A percentile compares a stretch with the other conserved stretches of the same genome.
Evolutionary conservation across 495 filamentous ascomycete genomes (phyloP).

Genomic region (Halenospora varia): DNA sequence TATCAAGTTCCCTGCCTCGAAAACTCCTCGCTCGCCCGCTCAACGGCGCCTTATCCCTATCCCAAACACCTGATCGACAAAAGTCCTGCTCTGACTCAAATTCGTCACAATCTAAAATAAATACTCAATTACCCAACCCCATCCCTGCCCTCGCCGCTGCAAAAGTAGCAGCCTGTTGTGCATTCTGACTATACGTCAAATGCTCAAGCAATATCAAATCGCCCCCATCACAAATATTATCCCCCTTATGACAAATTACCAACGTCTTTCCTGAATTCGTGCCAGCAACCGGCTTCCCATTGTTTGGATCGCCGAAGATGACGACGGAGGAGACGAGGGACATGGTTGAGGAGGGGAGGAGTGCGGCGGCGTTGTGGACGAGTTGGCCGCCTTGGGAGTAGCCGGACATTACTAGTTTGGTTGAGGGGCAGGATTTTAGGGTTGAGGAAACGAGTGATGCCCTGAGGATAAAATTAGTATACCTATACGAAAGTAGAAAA

Average conservation of each 20-base stretch:
- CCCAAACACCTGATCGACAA: too few species aligned
- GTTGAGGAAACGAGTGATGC: conserved; percentile 6
- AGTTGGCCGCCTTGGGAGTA: conserved; percentile 50
- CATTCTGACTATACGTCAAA: conserved; percentile 44
- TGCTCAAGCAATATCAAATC: conserved; percentile 43
- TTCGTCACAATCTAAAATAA: not conserved
- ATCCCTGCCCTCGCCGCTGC: conserved; percentile 4
- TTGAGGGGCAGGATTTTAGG: conserved; percentile 41
- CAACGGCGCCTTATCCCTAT: too few species aligned
- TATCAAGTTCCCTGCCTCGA: too few species aligned
- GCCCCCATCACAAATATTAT: conserved; percentile 49
- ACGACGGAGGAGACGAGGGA: conserved; percentile 29
- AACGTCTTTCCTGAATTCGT: conserved; percentile 38
- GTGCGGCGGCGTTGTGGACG: conserved; percentile 42
- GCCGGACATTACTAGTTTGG: conserved; percentile 55
- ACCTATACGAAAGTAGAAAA: not conserved
- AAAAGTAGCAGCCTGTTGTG: conserved; percentile 42
- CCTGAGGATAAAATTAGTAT: not conserved
- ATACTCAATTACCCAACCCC: conserved; percentile 2
- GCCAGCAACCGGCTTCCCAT: conserved; percentile 38
- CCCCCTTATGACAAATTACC: conserved; percentile 46
- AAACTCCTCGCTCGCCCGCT: too few species aligned
- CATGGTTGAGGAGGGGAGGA: not conserved
- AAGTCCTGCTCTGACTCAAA: not conserved
- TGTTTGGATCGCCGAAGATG: conserved; percentile 52